phyloP scores from a whole-genome alignment of 129 eudicot species.

The Tagetes patula region DNA sequence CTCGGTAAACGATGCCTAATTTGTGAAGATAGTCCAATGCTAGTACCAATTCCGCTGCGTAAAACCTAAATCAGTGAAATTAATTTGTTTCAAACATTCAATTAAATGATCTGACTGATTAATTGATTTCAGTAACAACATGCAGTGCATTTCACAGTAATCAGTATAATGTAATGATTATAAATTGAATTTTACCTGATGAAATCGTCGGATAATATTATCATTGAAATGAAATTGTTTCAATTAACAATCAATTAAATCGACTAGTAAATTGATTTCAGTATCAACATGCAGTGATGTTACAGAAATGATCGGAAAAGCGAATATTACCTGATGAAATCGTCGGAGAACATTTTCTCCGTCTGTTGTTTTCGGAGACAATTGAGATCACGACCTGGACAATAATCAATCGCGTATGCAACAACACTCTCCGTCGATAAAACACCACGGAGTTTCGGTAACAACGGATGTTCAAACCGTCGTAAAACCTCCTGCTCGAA shows the following conservation, averaged over 20 bases:
- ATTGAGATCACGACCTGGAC: slow-evolving; percentile 81
- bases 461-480: slow-evolving; percentile 61
- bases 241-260: too few relatives aligned
- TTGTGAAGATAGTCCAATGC: slow-evolving; percentile 87
- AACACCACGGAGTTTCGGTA: slow-evolving; percentile 78
- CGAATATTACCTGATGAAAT: slow-evolving; percentile 64
- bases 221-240: background rate
- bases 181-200: background rate
- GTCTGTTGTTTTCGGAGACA: slow-evolving; percentile 60
- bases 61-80: slow-evolving; percentile 50
- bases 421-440: slow-evolving; percentile 58
- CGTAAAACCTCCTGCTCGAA: slow-evolving; percentile 70
- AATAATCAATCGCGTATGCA: slow-evolving; percentile 91
- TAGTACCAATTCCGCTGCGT: slow-evolving; percentile 80
- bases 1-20: slow-evolving; percentile 85
- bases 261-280: too few relatives aligned
- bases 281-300: too few relatives aligned
- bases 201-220: slow-evolving; percentile 83
- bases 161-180: too few relatives aligned
- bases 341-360: slow-evolving; percentile 88
- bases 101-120: background rate
- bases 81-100: background rate
- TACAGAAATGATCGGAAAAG: background rate
- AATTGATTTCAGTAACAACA: background rate
- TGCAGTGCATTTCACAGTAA: background rate